Percentiles rank a stretch among this genome's conserved stretches.
Conservation (phyloP, 2,329 filamentous ascomycete genomes). For the Fusarium bactridioides region DNA sequence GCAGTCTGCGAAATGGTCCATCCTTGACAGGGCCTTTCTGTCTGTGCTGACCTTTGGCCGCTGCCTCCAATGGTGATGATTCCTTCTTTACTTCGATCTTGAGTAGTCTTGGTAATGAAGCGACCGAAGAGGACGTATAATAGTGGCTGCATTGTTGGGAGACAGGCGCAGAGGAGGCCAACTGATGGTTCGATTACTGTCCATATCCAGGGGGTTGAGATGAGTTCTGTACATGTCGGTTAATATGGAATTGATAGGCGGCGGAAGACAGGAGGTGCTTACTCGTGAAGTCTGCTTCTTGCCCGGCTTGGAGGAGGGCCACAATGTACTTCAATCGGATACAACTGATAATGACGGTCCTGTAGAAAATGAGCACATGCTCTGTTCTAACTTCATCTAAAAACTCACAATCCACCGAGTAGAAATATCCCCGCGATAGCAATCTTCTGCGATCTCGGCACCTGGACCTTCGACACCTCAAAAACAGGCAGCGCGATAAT, state of each 20-base stretch:
- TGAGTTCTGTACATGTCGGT: not conserved
- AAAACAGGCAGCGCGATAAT: not conserved
- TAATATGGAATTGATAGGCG: fast-evolving
- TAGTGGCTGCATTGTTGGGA: not conserved
- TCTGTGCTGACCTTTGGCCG: not conserved
- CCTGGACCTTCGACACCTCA: not conserved
- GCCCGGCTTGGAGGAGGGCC: not conserved
- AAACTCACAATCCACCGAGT: not conserved
- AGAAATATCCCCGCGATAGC: not conserved
- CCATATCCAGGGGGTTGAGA: not conserved
- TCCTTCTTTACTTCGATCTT: not conserved
- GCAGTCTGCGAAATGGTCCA: not conserved
- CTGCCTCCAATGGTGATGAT: not conserved
- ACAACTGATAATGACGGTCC: not conserved
- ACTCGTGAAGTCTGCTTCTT: not conserved
- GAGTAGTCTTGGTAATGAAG: not conserved
- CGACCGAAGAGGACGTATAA: not conserved
- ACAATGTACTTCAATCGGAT: constrained; percentile 1
- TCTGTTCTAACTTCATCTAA: too few relatives aligned
- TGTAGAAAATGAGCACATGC: fast-evolving
- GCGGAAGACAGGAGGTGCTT: fast-evolving
- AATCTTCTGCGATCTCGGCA: not conserved
- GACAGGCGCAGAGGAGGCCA: not conserved
- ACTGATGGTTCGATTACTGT: not conserved
- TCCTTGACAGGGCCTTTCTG: not conserved